A percentile compares a stretch with the other conserved stretches of the same genome.
Conservation (phyloP, 176 grass and related monocot genomes). For the Canna indica region DNA sequence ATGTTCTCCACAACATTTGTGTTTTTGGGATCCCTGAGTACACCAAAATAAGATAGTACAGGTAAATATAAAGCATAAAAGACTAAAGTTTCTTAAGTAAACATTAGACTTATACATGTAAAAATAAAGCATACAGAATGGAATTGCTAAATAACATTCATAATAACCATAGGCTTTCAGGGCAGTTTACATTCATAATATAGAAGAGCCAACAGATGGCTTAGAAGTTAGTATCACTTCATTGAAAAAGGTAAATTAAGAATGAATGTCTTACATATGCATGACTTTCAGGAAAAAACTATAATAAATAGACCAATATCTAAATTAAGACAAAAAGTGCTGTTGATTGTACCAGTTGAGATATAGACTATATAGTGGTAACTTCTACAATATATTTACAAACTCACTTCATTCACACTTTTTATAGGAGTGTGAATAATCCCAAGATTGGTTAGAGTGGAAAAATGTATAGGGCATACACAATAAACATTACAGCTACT, state of each 20-base stretch:
- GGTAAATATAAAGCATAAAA: slow-evolving; percentile 8
- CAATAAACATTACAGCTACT: neutral
- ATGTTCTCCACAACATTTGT: slow-evolving; percentile 99
- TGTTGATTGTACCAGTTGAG: neutral
- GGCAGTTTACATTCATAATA: neutral
- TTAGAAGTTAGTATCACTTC: neutral
- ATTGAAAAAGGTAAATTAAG: neutral
- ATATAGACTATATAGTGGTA: neutral
- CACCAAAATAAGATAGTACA: slow-evolving; percentile 20
- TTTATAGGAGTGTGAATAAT: neutral
- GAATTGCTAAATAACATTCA: too few relatives aligned
- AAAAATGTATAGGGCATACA: neutral
- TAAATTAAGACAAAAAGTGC: neutral
- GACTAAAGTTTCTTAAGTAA: slow-evolving; percentile 12
- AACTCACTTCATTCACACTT: neutral
- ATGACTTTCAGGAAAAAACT: neutral
- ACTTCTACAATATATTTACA: neutral
- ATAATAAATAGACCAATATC: neutral
- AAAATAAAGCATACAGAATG: too few relatives aligned
- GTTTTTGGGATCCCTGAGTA: slow-evolving; percentile 67
- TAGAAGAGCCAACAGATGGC: slow-evolving; percentile 1
- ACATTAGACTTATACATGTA: slow-evolving; percentile 9
- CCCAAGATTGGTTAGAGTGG: neutral
- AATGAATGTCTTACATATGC: neutral
- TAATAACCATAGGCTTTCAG: too few relatives aligned